A percentile compares a stretch with the other conserved stretches of the same genome.
Evolutionary conservation across 1,284 basidiomycete species (phyloP).

Genomic region (Ustilago esculenta): DNA sequence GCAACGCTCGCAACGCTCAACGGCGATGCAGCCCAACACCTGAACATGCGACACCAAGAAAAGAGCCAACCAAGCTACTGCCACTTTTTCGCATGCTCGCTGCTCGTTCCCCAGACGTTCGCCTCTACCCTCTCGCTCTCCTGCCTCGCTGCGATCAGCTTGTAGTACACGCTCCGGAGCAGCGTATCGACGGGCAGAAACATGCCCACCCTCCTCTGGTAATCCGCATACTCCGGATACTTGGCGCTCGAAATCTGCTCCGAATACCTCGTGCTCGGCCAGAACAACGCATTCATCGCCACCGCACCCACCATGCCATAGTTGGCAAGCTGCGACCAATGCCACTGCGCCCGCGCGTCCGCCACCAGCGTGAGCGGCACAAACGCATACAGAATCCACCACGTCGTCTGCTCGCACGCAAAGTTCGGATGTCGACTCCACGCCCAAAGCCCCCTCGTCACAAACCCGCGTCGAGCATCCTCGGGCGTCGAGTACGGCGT

Average conservation of each 20-base stretch:
- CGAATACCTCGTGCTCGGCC: conserved; percentile 75
- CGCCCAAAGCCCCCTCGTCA: conserved; percentile 83
- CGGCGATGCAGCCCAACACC: too few relatives aligned
- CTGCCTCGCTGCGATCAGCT: conserved; percentile 38
- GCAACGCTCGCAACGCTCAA: too few relatives aligned
- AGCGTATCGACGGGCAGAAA: conserved; percentile 75
- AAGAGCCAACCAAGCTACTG: too few relatives aligned
- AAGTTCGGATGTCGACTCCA: conserved; percentile 92
- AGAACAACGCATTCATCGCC: conserved; percentile 57
- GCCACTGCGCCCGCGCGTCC: conserved; percentile 69
- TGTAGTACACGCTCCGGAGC: conserved; percentile 65
- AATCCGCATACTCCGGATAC: conserved; percentile 80
- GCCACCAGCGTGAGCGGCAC: conserved; percentile 69
- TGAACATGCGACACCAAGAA: too few relatives aligned
- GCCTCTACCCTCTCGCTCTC: conserved; percentile 42
- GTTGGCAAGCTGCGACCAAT: conserved; percentile 61
- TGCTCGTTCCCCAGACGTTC: conserved; percentile 54
- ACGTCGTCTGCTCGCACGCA: conserved; percentile 85
- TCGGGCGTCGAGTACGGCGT: conserved; percentile 47
- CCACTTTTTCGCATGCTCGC: conserved; percentile 30
- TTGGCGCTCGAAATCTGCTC: conserved; percentile 81
- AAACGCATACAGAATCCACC: conserved; percentile 72
- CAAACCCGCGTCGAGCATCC: conserved; percentile 82
- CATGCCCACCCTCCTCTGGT: conserved; percentile 83
- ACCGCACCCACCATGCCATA: conserved; percentile 55